These are phyloP conservation scores for Cucumis melo DNA, from an alignment of 306 rosid genomes.

Conservation along the genomic window DNA sequence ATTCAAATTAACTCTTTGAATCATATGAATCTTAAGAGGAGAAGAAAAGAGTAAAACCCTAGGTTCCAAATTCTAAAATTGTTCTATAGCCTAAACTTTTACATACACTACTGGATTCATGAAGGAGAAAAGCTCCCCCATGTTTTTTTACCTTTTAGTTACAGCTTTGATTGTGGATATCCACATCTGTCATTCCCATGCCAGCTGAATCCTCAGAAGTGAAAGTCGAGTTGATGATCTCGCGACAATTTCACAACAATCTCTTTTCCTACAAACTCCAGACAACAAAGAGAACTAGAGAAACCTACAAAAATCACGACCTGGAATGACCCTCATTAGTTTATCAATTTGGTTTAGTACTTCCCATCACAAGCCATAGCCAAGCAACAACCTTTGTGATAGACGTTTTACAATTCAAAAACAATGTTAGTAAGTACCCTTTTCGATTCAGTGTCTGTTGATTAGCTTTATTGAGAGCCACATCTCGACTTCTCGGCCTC, in stretches of 20 bases:
- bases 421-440: not conserved
- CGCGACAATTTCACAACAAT: no score
- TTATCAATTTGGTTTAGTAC: not conserved
- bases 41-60: not conserved
- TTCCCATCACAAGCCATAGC: not conserved
- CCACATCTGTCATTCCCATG: not conserved
- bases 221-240: not conserved
- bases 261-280: not conserved
- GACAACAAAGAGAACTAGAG: not conserved
- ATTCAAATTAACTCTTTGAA: not conserved
- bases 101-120: not conserved
- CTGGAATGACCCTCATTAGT: not conserved
- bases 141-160: not conserved
- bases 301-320: not conserved
- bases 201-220: not conserved
- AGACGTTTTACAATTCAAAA: not conserved
- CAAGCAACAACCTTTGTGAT: not conserved
- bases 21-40: not conserved
- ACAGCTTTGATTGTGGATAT: not conserved
- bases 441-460: not conserved
- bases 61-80: not conserved
- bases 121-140: not conserved
- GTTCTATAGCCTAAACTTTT: not conserved
- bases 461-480: not conserved
- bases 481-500: conserved; percentile 5